Evolutionary conservation across 2,329 filamentous ascomycete species (phyloP).

Genomic region (Xylariomycetidae sp.): DNA sequence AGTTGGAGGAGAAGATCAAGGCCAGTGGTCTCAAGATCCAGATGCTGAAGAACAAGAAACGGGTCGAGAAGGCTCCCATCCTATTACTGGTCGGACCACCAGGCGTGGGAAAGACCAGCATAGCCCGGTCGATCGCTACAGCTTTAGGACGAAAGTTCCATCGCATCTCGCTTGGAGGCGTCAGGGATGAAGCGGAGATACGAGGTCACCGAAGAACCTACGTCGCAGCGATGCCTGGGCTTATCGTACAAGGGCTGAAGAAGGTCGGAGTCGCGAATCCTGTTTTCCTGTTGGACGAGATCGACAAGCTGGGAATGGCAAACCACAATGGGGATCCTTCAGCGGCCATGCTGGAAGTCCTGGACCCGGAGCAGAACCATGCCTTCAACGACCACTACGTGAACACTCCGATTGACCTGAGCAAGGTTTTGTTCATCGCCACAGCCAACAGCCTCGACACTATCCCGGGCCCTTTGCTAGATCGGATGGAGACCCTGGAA

Average conservation of each 20-base stretch:
- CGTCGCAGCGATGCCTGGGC: constrained; percentile 96
- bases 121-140: constrained; percentile 87
- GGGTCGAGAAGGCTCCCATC: constrained; percentile 94
- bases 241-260: constrained; percentile 88
- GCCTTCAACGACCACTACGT: constrained; percentile 95
- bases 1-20: constrained; percentile 33
- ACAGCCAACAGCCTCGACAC: constrained; percentile 94
- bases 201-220: constrained; percentile 92
- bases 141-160: constrained; percentile 94
- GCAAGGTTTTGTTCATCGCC: constrained; percentile 95
- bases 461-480: constrained; percentile 86
- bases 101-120: constrained; percentile 90
- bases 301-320: constrained; percentile 88
- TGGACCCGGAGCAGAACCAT: constrained; percentile 96
- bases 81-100: constrained; percentile 88
- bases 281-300: constrained; percentile 92
- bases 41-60: constrained; percentile 71
- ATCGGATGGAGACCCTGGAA: constrained; percentile 94
- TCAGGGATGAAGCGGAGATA: constrained; percentile 95
- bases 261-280: constrained; percentile 96
- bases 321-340: constrained; percentile 95
- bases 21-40: constrained; percentile 59
- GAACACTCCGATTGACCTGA: constrained; percentile 90
- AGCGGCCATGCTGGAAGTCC: constrained; percentile 94
- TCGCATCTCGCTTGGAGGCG: constrained; percentile 90